Base-by-base conservation (phyloP, 768 basidiomycete genomes). In the Russula emetica region DNA sequence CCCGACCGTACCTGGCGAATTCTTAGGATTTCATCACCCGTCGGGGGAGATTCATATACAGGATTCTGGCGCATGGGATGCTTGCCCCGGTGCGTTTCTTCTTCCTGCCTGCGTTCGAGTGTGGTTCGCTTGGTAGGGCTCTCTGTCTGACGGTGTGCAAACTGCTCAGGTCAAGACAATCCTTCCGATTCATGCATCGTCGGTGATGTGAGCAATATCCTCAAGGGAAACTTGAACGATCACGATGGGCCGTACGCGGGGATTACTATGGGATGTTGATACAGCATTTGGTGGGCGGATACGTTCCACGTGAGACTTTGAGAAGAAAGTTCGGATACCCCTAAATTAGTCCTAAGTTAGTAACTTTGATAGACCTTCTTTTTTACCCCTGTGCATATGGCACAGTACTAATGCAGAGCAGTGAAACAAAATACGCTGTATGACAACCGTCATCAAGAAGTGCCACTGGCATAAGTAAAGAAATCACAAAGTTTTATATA, bases 81-180 rank as follows among this genome's bases (percentile, higher is more conserved):
- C 73, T 7, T 88, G 87, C 66, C 78, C 84, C 6, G 83, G 84
- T 79, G 20, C 3, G 64, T 62, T 11, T 28, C 4, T 20, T 13
- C 14, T 28, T 24, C 2, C 22, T 42, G 6, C 40, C 40, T 44
- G 40, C 18, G 40, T 42, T 42, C 20, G 36, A 14, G 22, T 2
- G 63, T 55, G 6, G 38, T 40, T 40, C 16, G 38, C 36, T 13
- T 36, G 36, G 14, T 36, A 36, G 38, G 13, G 16, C 38, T n/a
- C n/a, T n/a, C n/a, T 16, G 38, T 38, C 40, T 62, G 32, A 57
- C 22, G 11, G 20, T n/a, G 3, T 22, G 11, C 18, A 16, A 28
- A 5, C 7, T 11, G 24, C 57, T 38, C 56, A 83, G 83, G 86
- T 5, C 80, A 86, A 62, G 87, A 89, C 64, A 88, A 88, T 69